Evolutionary conservation across 805 yeast species (phyloP).

Genomic region (Monosporozyma unispora): DNA sequence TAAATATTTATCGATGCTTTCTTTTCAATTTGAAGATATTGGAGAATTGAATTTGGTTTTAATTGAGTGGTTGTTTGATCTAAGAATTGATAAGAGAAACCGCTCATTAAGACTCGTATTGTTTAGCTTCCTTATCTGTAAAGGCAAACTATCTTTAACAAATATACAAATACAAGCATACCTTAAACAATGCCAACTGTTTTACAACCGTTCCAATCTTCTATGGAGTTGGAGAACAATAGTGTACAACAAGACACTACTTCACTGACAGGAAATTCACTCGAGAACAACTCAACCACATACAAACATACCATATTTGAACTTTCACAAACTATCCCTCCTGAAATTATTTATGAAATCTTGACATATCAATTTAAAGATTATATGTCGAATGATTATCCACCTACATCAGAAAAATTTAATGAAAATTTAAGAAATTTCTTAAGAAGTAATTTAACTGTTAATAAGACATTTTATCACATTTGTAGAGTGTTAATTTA

Average conservation of each 20-base stretch:
- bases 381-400: conserved; percentile 40
- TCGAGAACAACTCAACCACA: neutral
- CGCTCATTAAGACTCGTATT: too few relatives aligned
- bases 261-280: neutral
- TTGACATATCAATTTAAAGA: conserved; percentile 47
- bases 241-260: neutral
- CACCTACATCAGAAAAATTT: conserved; percentile 37
- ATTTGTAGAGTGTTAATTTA: conserved; percentile 51
- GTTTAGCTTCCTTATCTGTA: too few relatives aligned
- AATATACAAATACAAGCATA: too few relatives aligned
- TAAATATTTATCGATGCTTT: too few relatives aligned
- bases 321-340: conserved; percentile 31
- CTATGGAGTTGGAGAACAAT: neutral
- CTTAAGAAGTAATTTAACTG: conserved; percentile 43
- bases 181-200: neutral
- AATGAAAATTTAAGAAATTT: conserved; percentile 42
- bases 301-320: neutral
- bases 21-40: too few relatives aligned
- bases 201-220: neutral
- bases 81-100: too few relatives aligned
- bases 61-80: too few relatives aligned
- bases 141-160: neutral
- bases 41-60: too few relatives aligned
- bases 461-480: conserved; percentile 50
- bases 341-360: conserved; percentile 47